Percentiles rank a stretch among this genome's conserved stretches.
These are phyloP conservation scores for Fragaria nilgerrensis DNA, from an alignment of 306 rosid genomes.

Conservation along the genomic window DNA sequence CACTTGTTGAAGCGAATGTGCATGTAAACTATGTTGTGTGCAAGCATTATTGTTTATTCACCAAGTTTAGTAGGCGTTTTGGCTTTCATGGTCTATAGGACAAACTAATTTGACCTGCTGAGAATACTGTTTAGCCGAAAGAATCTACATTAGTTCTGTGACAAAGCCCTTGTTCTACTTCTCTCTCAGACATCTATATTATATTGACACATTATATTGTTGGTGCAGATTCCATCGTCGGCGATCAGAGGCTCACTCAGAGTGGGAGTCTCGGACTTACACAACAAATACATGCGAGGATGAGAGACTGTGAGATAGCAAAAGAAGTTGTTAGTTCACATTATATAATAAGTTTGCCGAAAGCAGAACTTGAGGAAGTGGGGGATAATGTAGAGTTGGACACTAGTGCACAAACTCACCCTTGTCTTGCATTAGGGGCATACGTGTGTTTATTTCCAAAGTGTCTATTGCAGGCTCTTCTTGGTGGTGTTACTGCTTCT, in stretches of 20 bases:
- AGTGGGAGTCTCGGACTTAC: background rate
- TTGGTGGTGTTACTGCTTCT: background rate
- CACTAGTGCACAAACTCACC: background rate
- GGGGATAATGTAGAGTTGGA: background rate
- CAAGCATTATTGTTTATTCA: background rate
- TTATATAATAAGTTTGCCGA: background rate
- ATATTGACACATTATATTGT: background rate
- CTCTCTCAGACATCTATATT: background rate
- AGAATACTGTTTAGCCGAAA: background rate
- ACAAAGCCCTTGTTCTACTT: background rate
- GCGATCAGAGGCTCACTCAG: background rate
- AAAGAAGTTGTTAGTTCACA: background rate
- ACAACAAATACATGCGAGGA: background rate
- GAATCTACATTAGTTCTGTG: background rate
- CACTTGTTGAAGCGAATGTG: background rate
- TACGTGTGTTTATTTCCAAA: background rate
- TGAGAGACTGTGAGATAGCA: background rate
- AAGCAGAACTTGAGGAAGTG: background rate
- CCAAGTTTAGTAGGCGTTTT: background rate
- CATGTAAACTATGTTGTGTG: background rate
- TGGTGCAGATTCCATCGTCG: conserved; percentile 2
- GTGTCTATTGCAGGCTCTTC: background rate
- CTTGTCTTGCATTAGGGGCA: background rate
- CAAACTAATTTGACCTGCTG: background rate
- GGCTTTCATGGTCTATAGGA: background rate